Percentiles rank a stretch among this genome's conserved stretches.
phyloP scores from a whole-genome alignment of 257 asterid species.

The Solanum lycopersicoides region DNA sequence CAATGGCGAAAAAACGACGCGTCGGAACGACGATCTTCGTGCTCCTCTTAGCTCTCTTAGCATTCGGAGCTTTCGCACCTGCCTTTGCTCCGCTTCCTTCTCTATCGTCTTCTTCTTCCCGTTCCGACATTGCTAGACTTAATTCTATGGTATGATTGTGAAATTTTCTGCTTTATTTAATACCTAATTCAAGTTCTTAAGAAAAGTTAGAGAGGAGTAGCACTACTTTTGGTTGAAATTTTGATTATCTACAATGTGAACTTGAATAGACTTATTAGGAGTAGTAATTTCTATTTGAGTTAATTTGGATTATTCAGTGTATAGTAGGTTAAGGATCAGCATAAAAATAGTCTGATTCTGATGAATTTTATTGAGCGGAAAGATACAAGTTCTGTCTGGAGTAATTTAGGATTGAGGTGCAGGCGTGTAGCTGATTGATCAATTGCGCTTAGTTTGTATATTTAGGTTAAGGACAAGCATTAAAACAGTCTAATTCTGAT shows the following conservation, averaged over 20 bases:
- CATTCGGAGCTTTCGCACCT: conserved; percentile 29
- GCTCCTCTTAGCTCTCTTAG: conserved; percentile 25
- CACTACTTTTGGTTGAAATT: neutral
- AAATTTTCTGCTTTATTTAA: neutral
- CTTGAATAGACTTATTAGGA: neutral
- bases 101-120: conserved; percentile 11
- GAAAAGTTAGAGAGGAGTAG: neutral
- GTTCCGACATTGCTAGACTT: neutral
- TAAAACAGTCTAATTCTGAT: neutral
- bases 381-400: neutral
- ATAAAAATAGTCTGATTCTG: neutral
- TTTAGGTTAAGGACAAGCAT: neutral
- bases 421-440: neutral
- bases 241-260: neutral
- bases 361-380: neutral
- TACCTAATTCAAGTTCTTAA: neutral
- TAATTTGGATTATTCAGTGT: neutral
- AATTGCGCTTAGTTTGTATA: neutral
- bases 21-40: conserved; percentile 15
- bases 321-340: neutral
- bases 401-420: neutral
- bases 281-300: neutral
- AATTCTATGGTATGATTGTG: neutral
- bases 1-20: conserved; percentile 26
- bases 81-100: conserved; percentile 57